These are phyloP conservation scores for Ailanthus altissimus DNA, from an alignment of 345 rosid genomes.

Conservation along the genomic window DNA sequence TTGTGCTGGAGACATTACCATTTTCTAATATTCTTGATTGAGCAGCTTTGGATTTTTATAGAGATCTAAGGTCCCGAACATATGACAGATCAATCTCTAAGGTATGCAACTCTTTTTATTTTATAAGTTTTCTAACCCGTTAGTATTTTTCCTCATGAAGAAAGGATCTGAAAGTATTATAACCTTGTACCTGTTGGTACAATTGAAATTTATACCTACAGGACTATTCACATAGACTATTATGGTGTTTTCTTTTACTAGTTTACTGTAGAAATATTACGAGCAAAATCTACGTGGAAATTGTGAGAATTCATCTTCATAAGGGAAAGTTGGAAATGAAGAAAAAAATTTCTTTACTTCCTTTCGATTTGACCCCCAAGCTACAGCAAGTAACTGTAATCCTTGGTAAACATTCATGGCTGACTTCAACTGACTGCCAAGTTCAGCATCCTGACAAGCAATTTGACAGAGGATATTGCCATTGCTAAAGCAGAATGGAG, in stretches of 20 bases:
- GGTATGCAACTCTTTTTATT: slow-evolving; percentile 40
- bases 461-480: neutral
- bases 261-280: neutral
- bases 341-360: too few species aligned
- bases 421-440: neutral
- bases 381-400: neutral
- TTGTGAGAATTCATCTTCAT: neutral
- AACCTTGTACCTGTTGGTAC: neutral
- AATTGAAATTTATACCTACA: neutral
- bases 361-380: neutral
- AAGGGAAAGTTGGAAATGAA: neutral
- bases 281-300: neutral
- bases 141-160: neutral
- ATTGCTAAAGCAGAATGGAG: neutral
- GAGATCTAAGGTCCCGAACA: slow-evolving; percentile 90
- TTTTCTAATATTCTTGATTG: slow-evolving; percentile 18
- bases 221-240: neutral
- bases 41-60: slow-evolving; percentile 92
- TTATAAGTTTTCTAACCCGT: neutral
- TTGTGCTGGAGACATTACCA: neutral
- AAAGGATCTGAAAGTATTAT: neutral
- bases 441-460: neutral
- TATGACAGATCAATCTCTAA: slow-evolving; percentile 81
- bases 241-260: neutral
- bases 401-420: neutral